Base-by-base conservation (phyloP, 495 filamentous ascomycete genomes). In the Xylaria bambusicola region DNA sequence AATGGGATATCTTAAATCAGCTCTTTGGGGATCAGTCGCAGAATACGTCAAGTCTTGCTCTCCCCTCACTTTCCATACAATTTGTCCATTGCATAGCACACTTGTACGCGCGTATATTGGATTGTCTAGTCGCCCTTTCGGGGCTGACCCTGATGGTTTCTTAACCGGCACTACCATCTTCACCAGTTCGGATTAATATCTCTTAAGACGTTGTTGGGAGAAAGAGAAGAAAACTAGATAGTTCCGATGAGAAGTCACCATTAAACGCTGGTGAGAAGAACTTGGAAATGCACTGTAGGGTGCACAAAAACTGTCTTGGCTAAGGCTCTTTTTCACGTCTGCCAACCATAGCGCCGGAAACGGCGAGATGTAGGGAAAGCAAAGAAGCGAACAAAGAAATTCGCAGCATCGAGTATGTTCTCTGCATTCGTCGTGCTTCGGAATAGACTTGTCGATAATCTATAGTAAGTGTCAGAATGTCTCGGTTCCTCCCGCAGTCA, bases 61-160 rank as follows among this genome's bases (percentile, higher is more conserved):
- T 13, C 6, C 2, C 41, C 41, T 29, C 8, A 56, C 53, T 46
- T 56, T 56, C 53, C 41, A 47, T 15, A 4, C 40, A 26, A 56
- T 56, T 31, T 56, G 53, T 36, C 53, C 53, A 20, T 56, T 56
- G 41, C 53, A 56, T 26, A 56, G 42, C 6, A 56, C 53, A 26
- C 41, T 56, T 29, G 53, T 56, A 2, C 53, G 53, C 27, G 53
- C 20, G n/a, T 46, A 56, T n/a, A 56, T 56, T 0, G 29, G 53
- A 10, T 47, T 33, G 27, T 47, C 18, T 2, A 15, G 53, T 9
- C 15, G 53, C 53, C 53, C 53, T 35, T 17, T 1, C 4, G 9
- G 41, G 12, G 53, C 33, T 26, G 53, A 35, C 23, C 26, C 46
- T 27, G 4, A 1, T 2, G 53, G 53, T 47, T 36, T 56, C 6